Conservation (phyloP, 768 basidiomycete species). For the Podaxis mareebaensis region DNA sequence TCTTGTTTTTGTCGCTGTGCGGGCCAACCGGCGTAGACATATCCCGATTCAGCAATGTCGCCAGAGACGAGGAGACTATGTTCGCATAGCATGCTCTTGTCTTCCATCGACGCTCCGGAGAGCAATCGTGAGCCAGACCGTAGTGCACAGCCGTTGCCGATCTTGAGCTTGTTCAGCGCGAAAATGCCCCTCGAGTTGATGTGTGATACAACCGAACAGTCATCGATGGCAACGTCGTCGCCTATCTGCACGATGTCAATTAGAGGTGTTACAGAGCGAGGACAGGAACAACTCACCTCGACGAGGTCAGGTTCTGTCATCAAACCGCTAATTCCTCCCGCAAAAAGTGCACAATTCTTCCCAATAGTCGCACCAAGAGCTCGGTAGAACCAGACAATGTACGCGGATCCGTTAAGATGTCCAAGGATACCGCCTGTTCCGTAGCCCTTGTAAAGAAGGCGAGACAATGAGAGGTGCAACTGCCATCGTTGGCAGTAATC, state of each 20-base stretch:
- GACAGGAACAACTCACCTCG: slow-evolving; percentile 26
- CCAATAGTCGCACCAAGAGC: slow-evolving; percentile 46
- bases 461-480: slow-evolving; percentile 40
- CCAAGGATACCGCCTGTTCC: slow-evolving; percentile 43
- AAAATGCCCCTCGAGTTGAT: slow-evolving; percentile 50
- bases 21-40: slow-evolving; percentile 46
- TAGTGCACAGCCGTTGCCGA: slow-evolving; percentile 42
- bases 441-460: slow-evolving; percentile 40
- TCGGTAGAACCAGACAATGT: slow-evolving; percentile 46
- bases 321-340: slow-evolving; percentile 39
- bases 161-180: slow-evolving; percentile 41
- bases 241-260: slow-evolving; percentile 32
- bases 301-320: slow-evolving; percentile 53
- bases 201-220: slow-evolving; percentile 49
- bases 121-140: slow-evolving; percentile 47
- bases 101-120: slow-evolving; percentile 52
- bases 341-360: slow-evolving; percentile 39
- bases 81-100: slow-evolving; percentile 47
- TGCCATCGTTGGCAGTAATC: slow-evolving; percentile 53
- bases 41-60: slow-evolving; percentile 42
- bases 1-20: slow-evolving; percentile 18
- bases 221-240: slow-evolving; percentile 43
- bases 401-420: slow-evolving; percentile 39
- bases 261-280: neutral
- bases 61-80: slow-evolving; percentile 49